A percentile compares a stretch with the other conserved stretches of the same genome.
Conservation (phyloP, 371 early-diverging fungal genomes). For the Mucor lusitanicus region DNA sequence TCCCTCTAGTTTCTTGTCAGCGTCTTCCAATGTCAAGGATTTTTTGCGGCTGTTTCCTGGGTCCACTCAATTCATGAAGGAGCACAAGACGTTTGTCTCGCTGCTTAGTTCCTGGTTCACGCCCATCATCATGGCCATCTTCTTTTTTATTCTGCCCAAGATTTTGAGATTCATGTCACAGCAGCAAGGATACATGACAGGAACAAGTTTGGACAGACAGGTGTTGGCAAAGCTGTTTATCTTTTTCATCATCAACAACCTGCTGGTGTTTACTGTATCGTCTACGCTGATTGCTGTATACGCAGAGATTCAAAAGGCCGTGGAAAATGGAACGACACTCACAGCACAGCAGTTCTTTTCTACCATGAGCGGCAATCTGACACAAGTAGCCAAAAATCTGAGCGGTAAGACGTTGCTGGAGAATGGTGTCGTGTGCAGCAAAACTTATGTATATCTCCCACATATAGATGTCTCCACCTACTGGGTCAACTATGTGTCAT, state of each 20-base stretch:
- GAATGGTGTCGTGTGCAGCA: background rate
- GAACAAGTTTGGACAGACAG: slow-evolving; percentile 72
- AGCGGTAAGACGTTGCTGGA: slow-evolving; percentile 19
- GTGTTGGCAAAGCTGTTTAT: slow-evolving; percentile 77
- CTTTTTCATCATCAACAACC: slow-evolving; percentile 74
- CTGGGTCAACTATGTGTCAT: slow-evolving; percentile 75
- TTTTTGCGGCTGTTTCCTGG: slow-evolving; percentile 56
- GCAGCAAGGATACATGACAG: slow-evolving; percentile 78
- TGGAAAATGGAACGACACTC: slow-evolving; percentile 22
- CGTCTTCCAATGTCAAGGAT: slow-evolving; percentile 59
- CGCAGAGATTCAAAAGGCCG: slow-evolving; percentile 41
- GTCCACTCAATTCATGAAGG: slow-evolving; percentile 51
- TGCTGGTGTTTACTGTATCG: slow-evolving; percentile 65
- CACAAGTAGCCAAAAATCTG: slow-evolving; percentile 36
- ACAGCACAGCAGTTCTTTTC: slow-evolving; percentile 25
- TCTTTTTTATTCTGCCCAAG: slow-evolving; percentile 70
- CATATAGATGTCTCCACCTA: slow-evolving; percentile 51
- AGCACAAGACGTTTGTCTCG: slow-evolving; percentile 51
- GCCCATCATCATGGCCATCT: slow-evolving; percentile 72
- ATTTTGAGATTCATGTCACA: slow-evolving; percentile 68
- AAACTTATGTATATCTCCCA: slow-evolving; percentile 2
- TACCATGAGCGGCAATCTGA: slow-evolving; percentile 29
- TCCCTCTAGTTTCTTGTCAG: slow-evolving; percentile 64
- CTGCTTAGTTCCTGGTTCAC: slow-evolving; percentile 70
- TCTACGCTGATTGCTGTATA: slow-evolving; percentile 56